A percentile compares a stretch with the other conserved stretches of the same genome.
Evolutionary conservation across 2,329 filamentous ascomycete genomes (phyloP).

Genomic region (Sclerotinia sclerotiorum): DNA sequence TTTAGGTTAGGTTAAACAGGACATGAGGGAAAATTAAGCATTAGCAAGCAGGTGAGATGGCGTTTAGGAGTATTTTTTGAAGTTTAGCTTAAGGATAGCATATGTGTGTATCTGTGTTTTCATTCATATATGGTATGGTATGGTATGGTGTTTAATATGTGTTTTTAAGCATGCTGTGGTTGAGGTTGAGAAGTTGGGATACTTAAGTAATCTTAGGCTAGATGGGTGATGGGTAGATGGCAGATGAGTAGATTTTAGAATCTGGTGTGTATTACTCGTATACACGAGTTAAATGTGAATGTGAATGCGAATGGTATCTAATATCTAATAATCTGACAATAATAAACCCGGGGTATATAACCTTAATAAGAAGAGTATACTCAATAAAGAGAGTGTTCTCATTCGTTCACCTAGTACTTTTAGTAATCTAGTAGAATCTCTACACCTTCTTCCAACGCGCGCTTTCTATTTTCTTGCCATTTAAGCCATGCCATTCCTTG

Average conservation of each 20-base stretch:
- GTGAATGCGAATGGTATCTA: neutral
- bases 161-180: too few relatives aligned
- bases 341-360: neutral
- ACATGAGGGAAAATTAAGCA: neutral
- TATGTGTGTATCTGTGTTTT: neutral
- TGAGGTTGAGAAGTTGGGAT: neutral
- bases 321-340: too few relatives aligned
- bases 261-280: neutral
- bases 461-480: conserved; percentile 64
- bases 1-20: neutral
- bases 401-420: neutral
- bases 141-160: too few relatives aligned
- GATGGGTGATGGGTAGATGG: too few relatives aligned
- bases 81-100: too few relatives aligned
- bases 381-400: neutral
- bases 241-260: conserved; percentile 3
- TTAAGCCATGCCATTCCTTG: conserved; percentile 75
- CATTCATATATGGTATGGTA: too few relatives aligned
- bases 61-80: neutral
- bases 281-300: neutral
- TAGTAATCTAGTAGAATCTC: conserved; percentile 34
- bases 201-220: too few relatives aligned
- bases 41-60: conserved; percentile 11
- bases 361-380: neutral
- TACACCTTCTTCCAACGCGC: conserved; percentile 40